Conservation (phyloP, 2,329 filamentous ascomycete species). For the Aspergillus persii region DNA sequence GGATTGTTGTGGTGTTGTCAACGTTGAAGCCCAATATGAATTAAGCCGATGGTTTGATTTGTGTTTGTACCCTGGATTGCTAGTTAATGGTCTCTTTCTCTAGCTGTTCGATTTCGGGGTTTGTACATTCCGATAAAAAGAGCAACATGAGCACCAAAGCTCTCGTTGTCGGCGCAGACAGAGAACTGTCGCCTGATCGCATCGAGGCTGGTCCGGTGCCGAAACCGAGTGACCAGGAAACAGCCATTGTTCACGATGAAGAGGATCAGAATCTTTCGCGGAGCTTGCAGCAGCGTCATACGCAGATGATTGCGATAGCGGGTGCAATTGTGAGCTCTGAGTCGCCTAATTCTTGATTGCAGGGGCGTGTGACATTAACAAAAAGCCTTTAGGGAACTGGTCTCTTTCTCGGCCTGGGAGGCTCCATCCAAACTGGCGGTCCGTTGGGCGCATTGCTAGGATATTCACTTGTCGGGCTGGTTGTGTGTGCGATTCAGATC, state of each 20-base stretch:
- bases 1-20: not conserved
- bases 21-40: not conserved
- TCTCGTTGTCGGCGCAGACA: not conserved
- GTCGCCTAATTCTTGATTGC: not conserved
- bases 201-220: not conserved
- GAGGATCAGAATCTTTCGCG: conserved; percentile 51
- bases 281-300: conserved; percentile 45
- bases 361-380: not conserved
- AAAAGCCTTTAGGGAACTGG: conserved; percentile 39
- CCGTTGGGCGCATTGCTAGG: conserved; percentile 53
- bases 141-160: not conserved
- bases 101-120: not conserved
- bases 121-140: not conserved
- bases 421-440: conserved; percentile 50
- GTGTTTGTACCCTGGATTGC: not conserved
- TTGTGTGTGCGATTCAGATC: conserved; percentile 52
- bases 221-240: not conserved
- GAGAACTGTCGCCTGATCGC: not conserved
- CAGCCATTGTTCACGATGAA: conserved; percentile 26
- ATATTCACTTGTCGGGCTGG: conserved; percentile 49
- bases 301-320: conserved; percentile 46
- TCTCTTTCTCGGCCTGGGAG: conserved; percentile 53
- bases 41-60: not conserved
- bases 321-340: conserved; percentile 39
- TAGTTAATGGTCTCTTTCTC: not conserved